phyloP scores from a whole-genome alignment of 768 basidiomycete species.

The Trametopsis cervina region DNA sequence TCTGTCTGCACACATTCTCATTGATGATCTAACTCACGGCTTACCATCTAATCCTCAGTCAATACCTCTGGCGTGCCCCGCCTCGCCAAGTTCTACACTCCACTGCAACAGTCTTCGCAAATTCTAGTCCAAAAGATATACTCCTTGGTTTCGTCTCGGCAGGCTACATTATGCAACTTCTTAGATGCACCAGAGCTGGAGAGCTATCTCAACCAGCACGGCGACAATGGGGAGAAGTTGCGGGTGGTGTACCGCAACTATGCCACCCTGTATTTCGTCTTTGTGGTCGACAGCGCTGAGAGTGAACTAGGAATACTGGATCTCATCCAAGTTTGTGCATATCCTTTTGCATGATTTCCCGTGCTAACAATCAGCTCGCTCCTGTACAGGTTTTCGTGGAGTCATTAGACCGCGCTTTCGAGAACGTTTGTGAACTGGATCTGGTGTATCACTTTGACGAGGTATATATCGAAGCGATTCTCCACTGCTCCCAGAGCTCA shows the following conservation, averaged over 20 bases:
- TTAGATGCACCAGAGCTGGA: slow-evolving; percentile 88
- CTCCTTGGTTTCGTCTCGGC: slow-evolving; percentile 76
- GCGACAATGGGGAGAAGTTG: slow-evolving; percentile 53
- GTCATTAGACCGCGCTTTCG: slow-evolving; percentile 89
- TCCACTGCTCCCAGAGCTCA: too few relatives aligned
- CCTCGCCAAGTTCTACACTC: slow-evolving; percentile 85
- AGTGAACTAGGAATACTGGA: slow-evolving; percentile 96
- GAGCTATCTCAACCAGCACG: slow-evolving; percentile 52
- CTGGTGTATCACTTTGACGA: slow-evolving; percentile 99
- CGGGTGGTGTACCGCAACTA: slow-evolving; percentile 93
- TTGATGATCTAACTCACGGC: slow-evolving; percentile 7
- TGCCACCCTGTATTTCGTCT: slow-evolving; percentile 94
- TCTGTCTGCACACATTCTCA: slow-evolving; percentile 41
- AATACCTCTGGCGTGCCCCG: slow-evolving; percentile 89
- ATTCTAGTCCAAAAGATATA: slow-evolving; percentile 85
- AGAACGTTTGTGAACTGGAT: slow-evolving; percentile 98
- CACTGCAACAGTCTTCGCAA: slow-evolving; percentile 60
- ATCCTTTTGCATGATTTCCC: neutral
- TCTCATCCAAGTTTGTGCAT: slow-evolving; percentile 76
- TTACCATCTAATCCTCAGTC: slow-evolving; percentile 41
- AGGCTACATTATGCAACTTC: slow-evolving; percentile 87
- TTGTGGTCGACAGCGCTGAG: slow-evolving; percentile 94
- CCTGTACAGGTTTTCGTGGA: slow-evolving; percentile 86
- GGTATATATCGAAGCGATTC: slow-evolving; percentile 46
- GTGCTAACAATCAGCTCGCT: too few relatives aligned